Evolutionary conservation across 768 basidiomycete species (phyloP), one percentile per base, ranked within the genome.

Genomic region (Xerocomellus intermedius): DNA sequence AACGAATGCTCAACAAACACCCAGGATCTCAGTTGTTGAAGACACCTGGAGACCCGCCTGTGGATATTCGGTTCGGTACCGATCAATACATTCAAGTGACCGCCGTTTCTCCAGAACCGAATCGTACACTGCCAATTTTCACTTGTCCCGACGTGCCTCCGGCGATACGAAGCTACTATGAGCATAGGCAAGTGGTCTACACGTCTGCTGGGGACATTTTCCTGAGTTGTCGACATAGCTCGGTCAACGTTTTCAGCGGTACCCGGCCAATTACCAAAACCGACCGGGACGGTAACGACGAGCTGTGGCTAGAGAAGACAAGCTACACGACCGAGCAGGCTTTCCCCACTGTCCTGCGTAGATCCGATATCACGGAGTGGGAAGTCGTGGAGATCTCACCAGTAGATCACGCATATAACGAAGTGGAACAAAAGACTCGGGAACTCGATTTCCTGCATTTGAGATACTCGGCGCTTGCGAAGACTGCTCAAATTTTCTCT

Each of bases 1-100:
- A 98, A 69, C 78, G 89, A 36, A 90, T 97, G 85, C 82, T 94
- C 50, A 87, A 85, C 70, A 96, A 95, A 68, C 91, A 94, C 71
- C 87, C 91, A 4, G 85, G 85, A 21, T 91, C 94, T 5, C 88
- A 88, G 54, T 71, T 97, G 10, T 73, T 96, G 44, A 90, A 87
- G 66, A 77, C 75, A 2, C 76, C 80, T 35, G 83, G 86, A 19
- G 89, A 95, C 45, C 91, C 94, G 4, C 79, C 87, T 13, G 86
- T 86, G 8, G 91, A 94, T 59, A 79, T 93, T 52, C 85, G 87
- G 21, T 87, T 83, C 61, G 89, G 91, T 24, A 81, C 75, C 45
- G 87, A 86, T 42, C 90, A 91, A 60, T 91, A 87, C 69, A 92
- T 98, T 50, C 94, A 96, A 72, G 90, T 95, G 64, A 90, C 85